Evolutionary conservation across 2,329 filamentous ascomycete species (phyloP).

Genomic region (Hymenoscyphus repandus): DNA sequence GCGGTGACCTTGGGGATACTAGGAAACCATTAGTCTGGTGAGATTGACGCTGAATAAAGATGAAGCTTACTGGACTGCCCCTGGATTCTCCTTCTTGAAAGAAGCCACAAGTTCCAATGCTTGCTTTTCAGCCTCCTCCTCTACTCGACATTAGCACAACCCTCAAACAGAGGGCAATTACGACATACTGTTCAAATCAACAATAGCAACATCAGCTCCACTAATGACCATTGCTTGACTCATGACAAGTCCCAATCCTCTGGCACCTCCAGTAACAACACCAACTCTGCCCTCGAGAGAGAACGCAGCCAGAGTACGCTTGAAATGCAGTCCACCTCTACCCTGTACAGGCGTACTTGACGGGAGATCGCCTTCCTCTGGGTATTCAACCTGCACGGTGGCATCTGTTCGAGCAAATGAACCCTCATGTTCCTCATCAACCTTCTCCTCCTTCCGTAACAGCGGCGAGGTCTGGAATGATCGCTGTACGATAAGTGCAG

Average conservation of each 20-base stretch:
- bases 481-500: slow-evolving; percentile 11
- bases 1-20: slow-evolving; percentile 79
- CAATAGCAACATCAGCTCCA: slow-evolving; percentile 83
- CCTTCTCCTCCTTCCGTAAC: slow-evolving; percentile 22
- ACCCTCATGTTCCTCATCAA: slow-evolving; percentile 24
- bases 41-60: not conserved
- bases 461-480: slow-evolving; percentile 19
- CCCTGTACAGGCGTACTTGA: slow-evolving; percentile 66
- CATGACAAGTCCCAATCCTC: slow-evolving; percentile 88
- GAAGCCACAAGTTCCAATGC: slow-evolving; percentile 67
- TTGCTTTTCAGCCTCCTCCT: slow-evolving; percentile 77
- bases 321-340: slow-evolving; percentile 74
- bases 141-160: slow-evolving; percentile 38
- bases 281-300: slow-evolving; percentile 79
- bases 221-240: slow-evolving; percentile 84
- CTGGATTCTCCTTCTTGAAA: slow-evolving; percentile 76
- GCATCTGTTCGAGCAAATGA: slow-evolving; percentile 73
- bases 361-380: slow-evolving; percentile 67
- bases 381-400: slow-evolving; percentile 72
- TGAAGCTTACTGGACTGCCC: slow-evolving; percentile 54
- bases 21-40: not conserved
- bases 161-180: not conserved
- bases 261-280: slow-evolving; percentile 83
- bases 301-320: slow-evolving; percentile 80
- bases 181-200: slow-evolving; percentile 81